A percentile compares a stretch with the other conserved stretches of the same genome.
Conservation (phyloP, 306 rosid species). For the Dicorynia guianensis region DNA sequence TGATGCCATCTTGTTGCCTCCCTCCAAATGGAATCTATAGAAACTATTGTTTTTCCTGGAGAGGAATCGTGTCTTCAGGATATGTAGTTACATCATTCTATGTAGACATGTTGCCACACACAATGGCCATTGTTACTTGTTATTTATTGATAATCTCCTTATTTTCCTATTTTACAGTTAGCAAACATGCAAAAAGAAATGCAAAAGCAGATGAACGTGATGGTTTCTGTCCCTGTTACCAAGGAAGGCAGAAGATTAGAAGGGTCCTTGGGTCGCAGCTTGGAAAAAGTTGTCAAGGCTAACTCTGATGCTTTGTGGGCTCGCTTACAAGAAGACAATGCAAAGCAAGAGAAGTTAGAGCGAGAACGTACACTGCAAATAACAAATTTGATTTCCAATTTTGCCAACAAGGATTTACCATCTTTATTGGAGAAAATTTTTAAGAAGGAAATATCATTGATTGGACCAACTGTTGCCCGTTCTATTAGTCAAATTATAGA, state of each 20-base stretch:
- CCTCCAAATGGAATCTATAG: background rate
- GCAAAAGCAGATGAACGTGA: constrained; percentile 72
- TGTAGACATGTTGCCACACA: constrained; percentile 7
- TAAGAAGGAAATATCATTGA: constrained; percentile 69
- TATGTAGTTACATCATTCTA: constrained; percentile 17
- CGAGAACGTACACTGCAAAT: constrained; percentile 65
- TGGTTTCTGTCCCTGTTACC: constrained; percentile 62
- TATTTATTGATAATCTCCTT: constrained; percentile 31
- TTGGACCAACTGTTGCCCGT: constrained; percentile 66
- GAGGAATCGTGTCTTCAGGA: constrained; percentile 1
- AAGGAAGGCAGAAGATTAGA: constrained; percentile 77
- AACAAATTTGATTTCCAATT: constrained; percentile 64
- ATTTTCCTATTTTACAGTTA: constrained; percentile 54
- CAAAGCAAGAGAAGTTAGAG: constrained; percentile 72
- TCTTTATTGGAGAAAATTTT: constrained; percentile 63
- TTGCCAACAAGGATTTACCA: constrained; percentile 61
- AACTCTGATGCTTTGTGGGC: constrained; percentile 71
- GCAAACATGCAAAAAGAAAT: constrained; percentile 68
- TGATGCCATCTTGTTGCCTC: background rate
- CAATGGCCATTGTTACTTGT: constrained; percentile 16
- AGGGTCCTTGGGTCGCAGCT: constrained; percentile 64
- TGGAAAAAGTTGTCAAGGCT: constrained; percentile 72
- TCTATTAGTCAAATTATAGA: constrained; percentile 61
- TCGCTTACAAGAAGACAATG: constrained; percentile 68
- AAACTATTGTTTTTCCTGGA: background rate